Conservation (phyloP, 2,329 filamentous ascomycete genomes). For the Triangularia setosa region DNA sequence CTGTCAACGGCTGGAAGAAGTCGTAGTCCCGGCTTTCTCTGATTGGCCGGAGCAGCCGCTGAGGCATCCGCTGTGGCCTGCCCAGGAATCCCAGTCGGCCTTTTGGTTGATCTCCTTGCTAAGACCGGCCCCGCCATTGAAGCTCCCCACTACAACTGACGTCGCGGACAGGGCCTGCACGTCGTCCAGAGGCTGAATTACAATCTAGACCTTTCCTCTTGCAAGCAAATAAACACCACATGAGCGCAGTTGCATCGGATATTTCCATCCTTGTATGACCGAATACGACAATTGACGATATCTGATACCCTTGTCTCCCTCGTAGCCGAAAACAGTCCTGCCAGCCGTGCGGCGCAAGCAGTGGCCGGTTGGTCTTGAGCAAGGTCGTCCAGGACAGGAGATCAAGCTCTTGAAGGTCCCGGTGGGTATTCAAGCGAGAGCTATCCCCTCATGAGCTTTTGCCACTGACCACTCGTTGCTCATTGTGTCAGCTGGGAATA, state of each 20-base stretch:
- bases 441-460: neutral
- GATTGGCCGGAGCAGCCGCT: neutral
- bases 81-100: neutral
- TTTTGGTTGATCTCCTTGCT: conserved; percentile 1
- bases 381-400: neutral
- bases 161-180: conserved; percentile 10
- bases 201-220: conserved; percentile 3
- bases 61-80: neutral
- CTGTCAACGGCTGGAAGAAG: conserved; percentile 1
- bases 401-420: conserved; percentile 3
- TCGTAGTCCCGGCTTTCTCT: neutral
- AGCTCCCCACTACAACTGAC: conserved; percentile 20
- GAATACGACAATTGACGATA: neutral
- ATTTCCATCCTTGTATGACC: neutral
- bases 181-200: conserved; percentile 1
- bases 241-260: neutral
- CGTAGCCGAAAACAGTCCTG: neutral
- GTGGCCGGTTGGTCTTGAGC: neutral
- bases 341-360: neutral
- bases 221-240: neutral
- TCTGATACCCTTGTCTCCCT: neutral
- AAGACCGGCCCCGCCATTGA: conserved; percentile 15
- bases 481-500: neutral
- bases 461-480: neutral
- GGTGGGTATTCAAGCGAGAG: neutral